Conservation (phyloP, 257 asterid genomes). For the Eucommia ulmoides region DNA sequence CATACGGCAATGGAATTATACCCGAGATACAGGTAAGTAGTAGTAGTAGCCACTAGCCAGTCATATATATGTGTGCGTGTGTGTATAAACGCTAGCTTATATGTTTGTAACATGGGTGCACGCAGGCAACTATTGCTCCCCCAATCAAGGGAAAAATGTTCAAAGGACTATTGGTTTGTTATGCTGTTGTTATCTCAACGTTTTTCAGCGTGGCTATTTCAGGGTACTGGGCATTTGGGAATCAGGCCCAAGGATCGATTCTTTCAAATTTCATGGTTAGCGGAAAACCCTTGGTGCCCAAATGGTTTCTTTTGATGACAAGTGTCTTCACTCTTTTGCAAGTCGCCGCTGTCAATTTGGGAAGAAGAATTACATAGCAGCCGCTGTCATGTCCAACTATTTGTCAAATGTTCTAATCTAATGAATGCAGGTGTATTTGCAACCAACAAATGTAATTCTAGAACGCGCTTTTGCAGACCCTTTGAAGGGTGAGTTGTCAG, state of each 20-base stretch:
- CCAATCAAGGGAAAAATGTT: conserved; percentile 69
- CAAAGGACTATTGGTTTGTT: conserved; percentile 52
- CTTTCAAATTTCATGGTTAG: conserved; percentile 42
- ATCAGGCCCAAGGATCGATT: conserved; percentile 31
- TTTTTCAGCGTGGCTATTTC: conserved; percentile 58
- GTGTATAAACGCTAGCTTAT: background rate
- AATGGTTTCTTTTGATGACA: conserved; percentile 41
- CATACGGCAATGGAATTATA: conserved; percentile 59
- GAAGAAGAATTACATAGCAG: conserved; percentile 11
- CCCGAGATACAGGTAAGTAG: conserved; percentile 86
- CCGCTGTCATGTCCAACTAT: background rate
- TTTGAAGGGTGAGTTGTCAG: conserved; percentile 22
- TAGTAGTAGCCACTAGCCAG: background rate
- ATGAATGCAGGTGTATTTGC: conserved; percentile 37
- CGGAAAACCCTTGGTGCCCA: conserved; percentile 40
- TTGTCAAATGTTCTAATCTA: background rate
- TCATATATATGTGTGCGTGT: background rate
- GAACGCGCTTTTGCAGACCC: conserved; percentile 48
- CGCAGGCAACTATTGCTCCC: conserved; percentile 64
- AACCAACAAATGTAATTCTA: conserved; percentile 48
- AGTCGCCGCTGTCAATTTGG: conserved; percentile 34
- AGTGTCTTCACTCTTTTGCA: conserved; percentile 42
- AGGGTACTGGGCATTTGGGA: conserved; percentile 79
- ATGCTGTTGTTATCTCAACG: conserved; percentile 43
- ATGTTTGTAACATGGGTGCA: background rate